Base-by-base conservation (phyloP, 202 grass and related monocot genomes). In the Thinopyrum obtusiflorum region DNA sequence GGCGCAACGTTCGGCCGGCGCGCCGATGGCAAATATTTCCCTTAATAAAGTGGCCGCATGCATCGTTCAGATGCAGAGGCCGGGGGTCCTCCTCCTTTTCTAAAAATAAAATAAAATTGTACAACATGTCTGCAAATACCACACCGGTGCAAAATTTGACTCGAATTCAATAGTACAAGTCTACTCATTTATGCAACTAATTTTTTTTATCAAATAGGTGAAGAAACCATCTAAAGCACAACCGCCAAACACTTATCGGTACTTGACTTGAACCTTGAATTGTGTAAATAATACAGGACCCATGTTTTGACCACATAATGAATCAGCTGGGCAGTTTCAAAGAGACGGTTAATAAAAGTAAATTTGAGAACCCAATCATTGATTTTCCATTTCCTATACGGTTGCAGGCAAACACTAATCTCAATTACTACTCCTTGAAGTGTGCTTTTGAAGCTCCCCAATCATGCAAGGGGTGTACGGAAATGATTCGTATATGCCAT, bases 401-500 rank as follows among this genome's bases (percentile, higher is more conserved):
- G 29, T 4, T 66, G 18, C 2, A 55, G 6, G 0, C 17, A 55
- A 35, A 31, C 29, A 35, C 32, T 68, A 68, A 37, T 68, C 20
- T 68, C 18, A 5, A 1, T 0, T 18, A 68, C 0, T 1, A 18
- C 14, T 28, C 13, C 46, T 44, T 49, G 23, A 5, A 74, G 40
- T 0, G 32, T 62, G 60, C 59, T 37, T 1, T 61, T 0, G 9
- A 62, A 64, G 37, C 5, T 64, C 69, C 14, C 57, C 37, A 2
- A 65, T 47, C 69, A 63, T 62, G 70, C 81, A 83, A 1, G 55
- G 81, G 7, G 55, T 74, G 36, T 83, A 83, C 7, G 37, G 32
- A 28, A 73, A 83, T 11, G 36, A 28, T 27, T 63, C 81, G 2
- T 53, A 66, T 12, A 77, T 37, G 0, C 14, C 62, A 10, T 53